Conservation (phyloP, 306 rosid species). For the Cucumis melo region DNA sequence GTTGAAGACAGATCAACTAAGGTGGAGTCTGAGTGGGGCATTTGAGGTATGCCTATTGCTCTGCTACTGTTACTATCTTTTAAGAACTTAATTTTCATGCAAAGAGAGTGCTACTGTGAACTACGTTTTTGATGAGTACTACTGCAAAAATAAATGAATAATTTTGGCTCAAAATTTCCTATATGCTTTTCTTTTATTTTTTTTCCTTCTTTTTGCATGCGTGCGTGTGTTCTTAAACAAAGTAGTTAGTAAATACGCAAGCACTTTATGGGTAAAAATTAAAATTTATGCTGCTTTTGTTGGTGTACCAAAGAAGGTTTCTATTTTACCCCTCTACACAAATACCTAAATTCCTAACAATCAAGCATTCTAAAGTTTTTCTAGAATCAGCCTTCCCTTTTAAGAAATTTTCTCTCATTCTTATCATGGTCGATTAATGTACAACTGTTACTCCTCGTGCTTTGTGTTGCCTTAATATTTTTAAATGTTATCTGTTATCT, state of each 20-base stretch:
- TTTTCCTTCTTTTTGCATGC: no score
- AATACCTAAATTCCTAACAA: neutral
- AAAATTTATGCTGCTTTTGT: neutral
- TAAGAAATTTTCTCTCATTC: neutral
- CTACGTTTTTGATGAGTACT: neutral
- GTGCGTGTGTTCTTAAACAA: neutral
- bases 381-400: neutral
- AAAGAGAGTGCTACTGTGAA: neutral
- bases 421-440: neutral
- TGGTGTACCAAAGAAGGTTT: neutral
- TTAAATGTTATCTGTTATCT: neutral
- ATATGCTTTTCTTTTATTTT: neutral
- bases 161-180: neutral
- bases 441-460: neutral
- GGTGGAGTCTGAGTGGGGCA: slow-evolving; percentile 86
- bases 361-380: neutral
- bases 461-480: neutral
- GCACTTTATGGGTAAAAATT: neutral
- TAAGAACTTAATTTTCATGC: neutral
- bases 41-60: slow-evolving; percentile 46
- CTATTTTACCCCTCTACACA: neutral
- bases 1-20: slow-evolving; percentile 23
- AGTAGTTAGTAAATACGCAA: neutral
- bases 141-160: neutral
- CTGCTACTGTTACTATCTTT: neutral